Evolutionary conservation across 108 stramenopile genomes (phyloP).

Genomic region (Schizochytrium sp.): DNA sequence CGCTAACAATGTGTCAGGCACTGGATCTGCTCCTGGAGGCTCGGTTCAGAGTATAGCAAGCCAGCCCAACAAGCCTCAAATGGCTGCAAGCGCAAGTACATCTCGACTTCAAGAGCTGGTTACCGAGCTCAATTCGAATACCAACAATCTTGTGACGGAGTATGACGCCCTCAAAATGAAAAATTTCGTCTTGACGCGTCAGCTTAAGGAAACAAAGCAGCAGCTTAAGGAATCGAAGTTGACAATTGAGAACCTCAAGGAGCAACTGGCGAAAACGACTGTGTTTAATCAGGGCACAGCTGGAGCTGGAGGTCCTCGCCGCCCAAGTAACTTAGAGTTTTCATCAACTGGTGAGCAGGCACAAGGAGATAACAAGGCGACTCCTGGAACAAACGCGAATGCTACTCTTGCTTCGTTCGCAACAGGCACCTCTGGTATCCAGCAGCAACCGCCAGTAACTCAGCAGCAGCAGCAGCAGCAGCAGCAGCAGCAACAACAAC

Average conservation of each 20-base stretch:
- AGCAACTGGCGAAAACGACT: slow-evolving; percentile 28
- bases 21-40: background rate
- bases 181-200: slow-evolving; percentile 36
- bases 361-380: background rate
- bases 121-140: slow-evolving; percentile 57
- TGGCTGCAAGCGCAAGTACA: slow-evolving; percentile 18
- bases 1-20: too few species aligned
- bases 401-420: too few species aligned
- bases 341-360: background rate
- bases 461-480: background rate
- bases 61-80: background rate
- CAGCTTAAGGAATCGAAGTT: slow-evolving; percentile 47
- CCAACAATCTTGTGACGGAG: slow-evolving; percentile 51
- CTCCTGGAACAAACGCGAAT: background rate
- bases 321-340: too few species aligned
- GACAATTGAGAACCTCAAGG: slow-evolving; percentile 56
- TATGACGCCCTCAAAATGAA: slow-evolving; percentile 56
- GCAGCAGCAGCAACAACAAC: background rate
- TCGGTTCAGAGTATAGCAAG: background rate
- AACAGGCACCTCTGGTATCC: too few species aligned
- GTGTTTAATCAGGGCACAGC: background rate
- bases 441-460: too few species aligned
- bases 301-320: background rate
- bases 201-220: slow-evolving; percentile 37
- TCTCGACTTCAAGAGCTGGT: slow-evolving; percentile 44